Evolutionary conservation across 305 asterid genomes (phyloP).

Genomic region (Fraxinus velutina): DNA sequence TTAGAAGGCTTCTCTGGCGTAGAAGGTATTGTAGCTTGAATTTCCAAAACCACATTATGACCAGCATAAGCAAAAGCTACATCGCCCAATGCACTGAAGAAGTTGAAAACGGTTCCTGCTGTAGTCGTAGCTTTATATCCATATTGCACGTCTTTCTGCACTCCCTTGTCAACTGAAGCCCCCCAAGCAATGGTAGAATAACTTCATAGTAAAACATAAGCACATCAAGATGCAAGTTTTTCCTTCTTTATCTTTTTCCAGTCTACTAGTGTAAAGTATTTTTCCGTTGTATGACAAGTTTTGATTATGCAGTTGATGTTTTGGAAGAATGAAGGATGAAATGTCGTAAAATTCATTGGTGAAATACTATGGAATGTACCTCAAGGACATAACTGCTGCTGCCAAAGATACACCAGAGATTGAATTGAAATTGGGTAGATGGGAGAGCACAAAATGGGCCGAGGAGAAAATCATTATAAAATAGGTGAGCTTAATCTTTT

Average conservation of each 20-base stretch:
- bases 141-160: slow-evolving; percentile 41
- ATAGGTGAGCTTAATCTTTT: slow-evolving; percentile 45
- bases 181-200: slow-evolving; percentile 74
- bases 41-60: slow-evolving; percentile 73
- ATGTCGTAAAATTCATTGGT: not conserved
- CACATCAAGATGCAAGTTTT: not conserved
- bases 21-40: slow-evolving; percentile 70
- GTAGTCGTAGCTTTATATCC: slow-evolving; percentile 40
- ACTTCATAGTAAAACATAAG: slow-evolving; percentile 26
- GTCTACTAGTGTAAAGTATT: not conserved
- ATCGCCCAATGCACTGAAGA: slow-evolving; percentile 63
- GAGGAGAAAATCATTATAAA: slow-evolving; percentile 75
- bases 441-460: slow-evolving; percentile 63
- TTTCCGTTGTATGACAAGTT: not conserved
- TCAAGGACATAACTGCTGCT: slow-evolving; percentile 76
- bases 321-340: not conserved
- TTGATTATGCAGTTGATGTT: not conserved
- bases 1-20: slow-evolving; percentile 70
- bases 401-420: slow-evolving; percentile 72
- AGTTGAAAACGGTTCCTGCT: slow-evolving; percentile 51
- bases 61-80: slow-evolving; percentile 82
- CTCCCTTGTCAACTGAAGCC: slow-evolving; percentile 50
- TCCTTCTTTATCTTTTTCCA: not conserved
- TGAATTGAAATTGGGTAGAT: slow-evolving; percentile 71
- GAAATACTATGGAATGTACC: slow-evolving; percentile 28